Percentiles rank a stretch among this genome's conserved stretches.
Conservation (phyloP, 257 asterid species). For the Przewalskia tangutica region DNA sequence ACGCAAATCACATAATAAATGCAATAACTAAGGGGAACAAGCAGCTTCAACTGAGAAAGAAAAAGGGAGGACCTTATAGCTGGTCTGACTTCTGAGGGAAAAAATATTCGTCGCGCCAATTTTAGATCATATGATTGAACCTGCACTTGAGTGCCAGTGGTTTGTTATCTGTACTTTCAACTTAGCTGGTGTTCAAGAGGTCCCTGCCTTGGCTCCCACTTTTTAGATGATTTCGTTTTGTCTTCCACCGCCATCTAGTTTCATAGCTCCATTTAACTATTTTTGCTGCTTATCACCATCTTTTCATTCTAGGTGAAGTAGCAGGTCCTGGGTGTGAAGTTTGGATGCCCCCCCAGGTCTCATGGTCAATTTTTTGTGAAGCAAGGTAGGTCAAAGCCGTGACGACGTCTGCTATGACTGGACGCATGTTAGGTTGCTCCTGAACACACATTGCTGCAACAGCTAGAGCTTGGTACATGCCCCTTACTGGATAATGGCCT, state of each 20-base stretch:
- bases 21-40: not conserved
- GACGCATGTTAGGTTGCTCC: constrained; percentile 71
- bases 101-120: not conserved
- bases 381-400: constrained; percentile 78
- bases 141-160: not conserved
- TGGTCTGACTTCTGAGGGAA: not conserved
- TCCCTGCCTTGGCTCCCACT: constrained; percentile 6
- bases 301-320: constrained; percentile 48
- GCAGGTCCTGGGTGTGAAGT: constrained; percentile 32
- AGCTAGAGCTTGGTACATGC: constrained; percentile 76
- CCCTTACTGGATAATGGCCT: constrained; percentile 71
- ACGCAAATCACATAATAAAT: not conserved
- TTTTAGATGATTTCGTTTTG: not conserved
- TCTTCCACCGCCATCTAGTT: not conserved
- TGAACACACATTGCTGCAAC: constrained; percentile 91
- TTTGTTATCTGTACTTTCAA: not conserved
- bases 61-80: not conserved
- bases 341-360: constrained; percentile 25
- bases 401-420: constrained; percentile 77
- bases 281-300: constrained; percentile 28
- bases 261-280: not conserved
- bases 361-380: constrained; percentile 47
- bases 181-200: not conserved
- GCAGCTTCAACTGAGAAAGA: not conserved
- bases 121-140: not conserved